These are phyloP conservation scores for Cynanchum wilfordii DNA, from an alignment of 257 asterid genomes.

Conservation along the genomic window DNA sequence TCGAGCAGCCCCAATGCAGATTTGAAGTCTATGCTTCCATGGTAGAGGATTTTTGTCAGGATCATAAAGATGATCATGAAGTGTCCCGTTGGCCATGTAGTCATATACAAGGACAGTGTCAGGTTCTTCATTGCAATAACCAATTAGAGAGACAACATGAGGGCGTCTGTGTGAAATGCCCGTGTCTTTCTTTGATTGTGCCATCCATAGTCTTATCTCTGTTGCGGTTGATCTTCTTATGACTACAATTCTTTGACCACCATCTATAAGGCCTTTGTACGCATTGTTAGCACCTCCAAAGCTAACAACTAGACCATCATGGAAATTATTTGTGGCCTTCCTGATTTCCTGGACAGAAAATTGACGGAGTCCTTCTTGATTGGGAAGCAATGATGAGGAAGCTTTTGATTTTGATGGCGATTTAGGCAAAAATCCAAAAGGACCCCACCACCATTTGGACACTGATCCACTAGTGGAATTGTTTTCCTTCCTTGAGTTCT, in stretches of 20 bases:
- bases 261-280: slow-evolving; percentile 39
- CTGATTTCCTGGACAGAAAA: slow-evolving; percentile 45
- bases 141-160: slow-evolving; percentile 44
- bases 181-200: slow-evolving; percentile 38
- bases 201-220: slow-evolving; percentile 42
- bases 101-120: slow-evolving; percentile 51
- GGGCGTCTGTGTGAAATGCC: slow-evolving; percentile 28
- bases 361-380: slow-evolving; percentile 28
- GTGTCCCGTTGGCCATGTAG: slow-evolving; percentile 46
- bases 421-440: slow-evolving; percentile 40
- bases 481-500: slow-evolving; percentile 31
- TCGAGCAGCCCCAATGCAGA: slow-evolving; percentile 50
- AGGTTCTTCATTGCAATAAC: slow-evolving; percentile 40
- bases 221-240: slow-evolving; percentile 44
- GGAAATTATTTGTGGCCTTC: slow-evolving; percentile 53
- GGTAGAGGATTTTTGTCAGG: slow-evolving; percentile 49
- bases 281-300: slow-evolving; percentile 43
- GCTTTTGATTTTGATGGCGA: slow-evolving; percentile 42
- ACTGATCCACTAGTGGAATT: slow-evolving; percentile 22
- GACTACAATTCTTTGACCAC: slow-evolving; percentile 35
- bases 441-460: slow-evolving; percentile 51
- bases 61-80: slow-evolving; percentile 54
- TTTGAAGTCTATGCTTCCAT: slow-evolving; percentile 61
- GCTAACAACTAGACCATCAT: slow-evolving; percentile 44
- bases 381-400: slow-evolving; percentile 19